These are phyloP conservation scores for Aureobasidium leucospermi DNA, from an alignment of 2,329 filamentous ascomycete genomes.

Conservation along the genomic window DNA sequence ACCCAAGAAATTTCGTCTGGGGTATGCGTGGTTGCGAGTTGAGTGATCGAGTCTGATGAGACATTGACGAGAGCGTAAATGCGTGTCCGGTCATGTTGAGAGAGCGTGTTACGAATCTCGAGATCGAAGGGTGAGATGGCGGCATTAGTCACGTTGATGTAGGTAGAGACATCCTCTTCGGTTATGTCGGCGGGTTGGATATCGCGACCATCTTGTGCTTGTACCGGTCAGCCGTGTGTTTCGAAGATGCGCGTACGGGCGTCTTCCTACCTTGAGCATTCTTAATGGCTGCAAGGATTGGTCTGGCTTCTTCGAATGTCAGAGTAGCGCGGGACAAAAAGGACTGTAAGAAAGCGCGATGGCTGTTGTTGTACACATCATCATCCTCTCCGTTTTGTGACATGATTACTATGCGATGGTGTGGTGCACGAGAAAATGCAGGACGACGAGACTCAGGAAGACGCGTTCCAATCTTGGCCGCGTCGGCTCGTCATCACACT, in stretches of 20 bases:
- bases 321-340: constrained; percentile 72
- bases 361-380: constrained; percentile 51
- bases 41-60: constrained; percentile 74
- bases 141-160: constrained; percentile 62
- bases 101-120: constrained; percentile 68
- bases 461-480: constrained; percentile 9
- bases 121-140: constrained; percentile 75
- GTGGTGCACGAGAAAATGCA: neutral
- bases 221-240: neutral
- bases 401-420: neutral
- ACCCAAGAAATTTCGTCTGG: constrained; percentile 85
- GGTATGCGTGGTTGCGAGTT: constrained; percentile 73
- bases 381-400: neutral
- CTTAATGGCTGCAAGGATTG: constrained; percentile 69
- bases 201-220: constrained; percentile 18
- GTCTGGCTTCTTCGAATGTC: constrained; percentile 65
- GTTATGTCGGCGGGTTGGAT: constrained; percentile 57
- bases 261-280: constrained; percentile 47
- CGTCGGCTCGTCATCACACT: neutral
- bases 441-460: neutral
- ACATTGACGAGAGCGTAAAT: constrained; percentile 83
- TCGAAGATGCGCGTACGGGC: constrained; percentile 32
- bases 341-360: constrained; percentile 86
- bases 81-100: constrained; percentile 56
- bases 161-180: constrained; percentile 58